These are phyloP conservation scores for Thermothelomyces thermophilus DNA, from an alignment of 2,329 filamentous ascomycete species.

Conservation along the genomic window DNA sequence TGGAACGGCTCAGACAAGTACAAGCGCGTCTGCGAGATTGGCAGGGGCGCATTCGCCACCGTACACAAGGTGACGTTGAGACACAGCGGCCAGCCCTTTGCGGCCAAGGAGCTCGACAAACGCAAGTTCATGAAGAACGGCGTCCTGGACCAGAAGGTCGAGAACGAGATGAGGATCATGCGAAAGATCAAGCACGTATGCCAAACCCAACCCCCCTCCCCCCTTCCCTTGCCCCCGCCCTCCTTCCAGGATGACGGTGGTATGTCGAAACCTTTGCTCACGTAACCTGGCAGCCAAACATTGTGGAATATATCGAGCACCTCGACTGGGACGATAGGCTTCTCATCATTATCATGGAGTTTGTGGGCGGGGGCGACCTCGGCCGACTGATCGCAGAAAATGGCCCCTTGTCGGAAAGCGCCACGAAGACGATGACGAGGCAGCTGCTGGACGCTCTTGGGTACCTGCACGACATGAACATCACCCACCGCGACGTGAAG, in stretches of 20 bases:
- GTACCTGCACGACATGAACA: conserved; percentile 80
- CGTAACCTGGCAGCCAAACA: conserved; percentile 56
- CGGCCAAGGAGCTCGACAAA: conserved; percentile 93
- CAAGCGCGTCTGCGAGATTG: conserved; percentile 74
- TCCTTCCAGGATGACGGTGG: no score
- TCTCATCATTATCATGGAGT: conserved; percentile 98
- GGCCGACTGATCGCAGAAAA: conserved; percentile 61
- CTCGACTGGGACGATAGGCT: conserved; percentile 73
- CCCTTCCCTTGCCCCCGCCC: neutral
- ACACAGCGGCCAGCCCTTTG: conserved; percentile 74
- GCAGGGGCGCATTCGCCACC: conserved; percentile 89
- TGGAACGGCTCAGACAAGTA: conserved; percentile 84
- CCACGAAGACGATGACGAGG: conserved; percentile 63
- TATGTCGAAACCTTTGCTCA: neutral
- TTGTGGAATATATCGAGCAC: conserved; percentile 87
- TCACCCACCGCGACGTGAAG: conserved; percentile 98
- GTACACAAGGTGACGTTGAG: conserved; percentile 88
- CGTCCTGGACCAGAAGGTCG: conserved; percentile 79
- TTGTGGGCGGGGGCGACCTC: conserved; percentile 73
- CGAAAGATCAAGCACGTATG: conserved; percentile 73
- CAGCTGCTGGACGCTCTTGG: conserved; percentile 77
- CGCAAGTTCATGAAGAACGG: conserved; percentile 89
- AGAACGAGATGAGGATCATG: conserved; percentile 98
- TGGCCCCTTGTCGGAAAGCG: conserved; percentile 57
- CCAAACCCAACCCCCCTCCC: conserved; percentile 10